Evolutionary conservation across 1,139 yeast genomes (phyloP).

Genomic region (Hanseniaspora gamundiae): DNA sequence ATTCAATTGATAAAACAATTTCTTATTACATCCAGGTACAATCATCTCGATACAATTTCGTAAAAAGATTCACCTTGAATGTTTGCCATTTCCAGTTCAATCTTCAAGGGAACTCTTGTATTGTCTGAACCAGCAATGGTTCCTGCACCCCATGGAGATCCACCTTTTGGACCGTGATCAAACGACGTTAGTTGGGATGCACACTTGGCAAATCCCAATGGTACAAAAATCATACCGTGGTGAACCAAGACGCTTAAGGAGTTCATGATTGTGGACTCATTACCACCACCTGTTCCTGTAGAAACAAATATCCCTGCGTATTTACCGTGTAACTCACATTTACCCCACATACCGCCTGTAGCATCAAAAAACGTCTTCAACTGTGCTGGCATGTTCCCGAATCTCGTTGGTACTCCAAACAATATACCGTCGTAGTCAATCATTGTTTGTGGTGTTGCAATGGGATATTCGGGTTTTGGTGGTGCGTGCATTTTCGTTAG

Average conservation of each 20-base stretch:
- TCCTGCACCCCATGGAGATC: slow-evolving; percentile 87
- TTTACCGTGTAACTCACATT: slow-evolving; percentile 64
- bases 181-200: slow-evolving; percentile 48
- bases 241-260: slow-evolving; percentile 58
- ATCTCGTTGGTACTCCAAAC: slow-evolving; percentile 79
- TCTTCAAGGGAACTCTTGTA: slow-evolving; percentile 54
- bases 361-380: slow-evolving; percentile 72
- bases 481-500: slow-evolving; percentile 54
- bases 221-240: slow-evolving; percentile 71
- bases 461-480: slow-evolving; percentile 54
- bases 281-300: slow-evolving; percentile 79
- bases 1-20: too few species aligned
- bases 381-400: slow-evolving; percentile 73
- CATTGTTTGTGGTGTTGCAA: slow-evolving; percentile 51
- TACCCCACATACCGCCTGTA: slow-evolving; percentile 76
- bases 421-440: slow-evolving; percentile 59
- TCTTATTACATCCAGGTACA: too few species aligned
- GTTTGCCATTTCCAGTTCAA: slow-evolving; percentile 52
- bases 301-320: slow-evolving; percentile 65
- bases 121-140: slow-evolving; percentile 71
- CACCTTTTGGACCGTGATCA: slow-evolving; percentile 59
- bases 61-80: slow-evolving; percentile 49
- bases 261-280: slow-evolving; percentile 58
- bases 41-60: slow-evolving; percentile 22
- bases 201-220: slow-evolving; percentile 62